Evolutionary conservation across 352 stramenopile species (phyloP).

Genomic region (Thalassiosira mediterranea): DNA sequence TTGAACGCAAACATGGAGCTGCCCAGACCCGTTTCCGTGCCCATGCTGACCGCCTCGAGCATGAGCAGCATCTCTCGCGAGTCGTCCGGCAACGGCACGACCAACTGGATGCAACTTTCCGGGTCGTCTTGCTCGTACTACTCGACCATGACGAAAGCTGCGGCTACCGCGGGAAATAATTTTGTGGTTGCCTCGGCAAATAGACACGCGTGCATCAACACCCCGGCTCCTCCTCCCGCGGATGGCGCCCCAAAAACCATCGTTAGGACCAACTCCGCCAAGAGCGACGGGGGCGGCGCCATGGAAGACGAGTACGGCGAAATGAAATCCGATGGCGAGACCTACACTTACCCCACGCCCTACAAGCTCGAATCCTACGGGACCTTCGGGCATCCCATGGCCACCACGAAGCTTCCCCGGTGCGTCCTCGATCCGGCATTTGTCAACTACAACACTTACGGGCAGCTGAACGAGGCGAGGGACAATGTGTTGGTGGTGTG

Average conservation of each 20-base stretch:
- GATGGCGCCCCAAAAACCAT: not conserved
- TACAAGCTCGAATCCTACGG: slow-evolving; percentile 72
- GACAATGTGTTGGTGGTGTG: slow-evolving; percentile 94
- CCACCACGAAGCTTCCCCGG: slow-evolving; percentile 75
- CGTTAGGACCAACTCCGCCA: slow-evolving; percentile 11
- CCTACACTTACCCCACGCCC: slow-evolving; percentile 57
- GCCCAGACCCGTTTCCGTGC: not conserved
- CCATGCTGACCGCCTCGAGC: not conserved
- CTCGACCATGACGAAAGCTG: not conserved
- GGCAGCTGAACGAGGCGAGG: slow-evolving; percentile 86
- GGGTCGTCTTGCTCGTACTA: not conserved
- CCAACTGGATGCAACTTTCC: not conserved
- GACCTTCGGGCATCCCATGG: slow-evolving; percentile 28
- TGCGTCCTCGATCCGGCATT: slow-evolving; percentile 42
- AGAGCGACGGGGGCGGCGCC: slow-evolving; percentile 71
- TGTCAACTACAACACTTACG: slow-evolving; percentile 92
- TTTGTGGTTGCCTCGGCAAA: not conserved
- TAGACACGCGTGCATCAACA: not conserved
- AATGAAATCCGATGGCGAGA: slow-evolving; percentile 76
- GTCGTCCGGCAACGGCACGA: not conserved
- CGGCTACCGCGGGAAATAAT: not conserved
- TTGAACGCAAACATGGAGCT: not conserved
- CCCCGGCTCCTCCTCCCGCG: not conserved
- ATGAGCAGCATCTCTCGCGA: not conserved
- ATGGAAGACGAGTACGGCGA: slow-evolving; percentile 85